Base-by-base conservation (phyloP, 371 early-diverging fungal species). In the Mycotypha africana region DNA sequence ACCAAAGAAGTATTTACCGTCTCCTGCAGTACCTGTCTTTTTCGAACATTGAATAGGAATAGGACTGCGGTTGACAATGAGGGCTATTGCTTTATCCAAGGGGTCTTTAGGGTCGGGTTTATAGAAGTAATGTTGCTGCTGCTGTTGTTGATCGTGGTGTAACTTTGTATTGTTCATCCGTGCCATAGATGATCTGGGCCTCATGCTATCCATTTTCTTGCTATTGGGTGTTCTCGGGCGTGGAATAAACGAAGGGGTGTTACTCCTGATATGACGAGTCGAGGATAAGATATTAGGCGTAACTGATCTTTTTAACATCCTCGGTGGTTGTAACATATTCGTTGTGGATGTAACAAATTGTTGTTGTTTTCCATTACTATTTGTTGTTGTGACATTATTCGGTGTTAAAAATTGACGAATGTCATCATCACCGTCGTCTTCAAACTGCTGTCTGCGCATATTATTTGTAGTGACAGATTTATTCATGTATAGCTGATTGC, bases 1-100 rank as follows among this genome's bases (percentile, higher is more conserved):
- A 7, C 82, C 82, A 69, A 82, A 78, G 28, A 75, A 79, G 49
- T 82, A 82, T 45, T 67, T 67, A 20, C 76, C 80, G 44, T 60
- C 30, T 34, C 67, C 53, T 47, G 54, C 11, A 9, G 38, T 25
- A 73, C 58, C 34, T 63, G 58, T 22, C 57, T 58, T 51, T 64
- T 50, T 50, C 9, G 38, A 63, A 23, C 78, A 71, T 47, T 67
- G 67, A 34, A 78, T 73, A 5, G 61, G 59, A 17, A 78, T 62
- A 5, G 76, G 74, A 33, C 63, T 74, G 7, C 57, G 52, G 49
- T 81, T 78, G 12, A 78, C 65, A 9, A 81, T 67, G 17, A 55
- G 61, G 12, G 72, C 78, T 16, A 81, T 69, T 44, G 77, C 71
- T 34, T 68, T 62, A 47, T 82, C 82, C 19, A 82, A 57, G 30